Base-by-base conservation (phyloP, 306 rosid species). In the Glycine latifolia region DNA sequence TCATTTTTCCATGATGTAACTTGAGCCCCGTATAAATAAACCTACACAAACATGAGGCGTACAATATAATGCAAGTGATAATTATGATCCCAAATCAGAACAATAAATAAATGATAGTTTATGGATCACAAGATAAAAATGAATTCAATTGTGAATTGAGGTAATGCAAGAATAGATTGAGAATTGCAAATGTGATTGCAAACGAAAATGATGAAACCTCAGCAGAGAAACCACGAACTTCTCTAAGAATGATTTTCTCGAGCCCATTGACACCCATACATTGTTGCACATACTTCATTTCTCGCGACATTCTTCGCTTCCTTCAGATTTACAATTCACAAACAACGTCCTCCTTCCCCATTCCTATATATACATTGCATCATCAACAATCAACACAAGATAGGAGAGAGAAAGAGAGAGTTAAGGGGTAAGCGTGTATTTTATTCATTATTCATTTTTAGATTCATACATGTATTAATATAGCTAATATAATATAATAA, bases 1-100 rank as follows among this genome's bases (percentile, higher is more conserved):
- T 91, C 89, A 72, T 90, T 94, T 84, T 88, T 93, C 98, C 97
- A 93, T 3, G 97, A 91, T 2, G 91, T 87, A 72, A 93, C 93
- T 67, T 93, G 97, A 50, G 85, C 97, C 2, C 97, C 94, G 3
- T 90, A 90, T 44, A 93, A 61, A 78, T 90, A 90, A 44, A 91
- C 91, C 97, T 93, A 82, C 35, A 78, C 33, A 73, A 58, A 15
- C 50, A 10, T 39, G 59, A 61, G 15, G 1, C 39, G 77, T 12
- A 15, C 6, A 56, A 63, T 52, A 41, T 41, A 52, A 53, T 35
- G n/a, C 70, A 74, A 74, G 46, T 39, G 33, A 71, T 43, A 39
- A 31, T n/a, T 62, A 14, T 35, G 6, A 71, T 61, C 71, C 10
- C 53, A 58, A 50, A 31, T 68, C 13, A 26, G 44, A 41, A 41